Base-by-base conservation (phyloP, 2,329 filamentous ascomycete species). In the Pseudogymnoascus sp. region DNA sequence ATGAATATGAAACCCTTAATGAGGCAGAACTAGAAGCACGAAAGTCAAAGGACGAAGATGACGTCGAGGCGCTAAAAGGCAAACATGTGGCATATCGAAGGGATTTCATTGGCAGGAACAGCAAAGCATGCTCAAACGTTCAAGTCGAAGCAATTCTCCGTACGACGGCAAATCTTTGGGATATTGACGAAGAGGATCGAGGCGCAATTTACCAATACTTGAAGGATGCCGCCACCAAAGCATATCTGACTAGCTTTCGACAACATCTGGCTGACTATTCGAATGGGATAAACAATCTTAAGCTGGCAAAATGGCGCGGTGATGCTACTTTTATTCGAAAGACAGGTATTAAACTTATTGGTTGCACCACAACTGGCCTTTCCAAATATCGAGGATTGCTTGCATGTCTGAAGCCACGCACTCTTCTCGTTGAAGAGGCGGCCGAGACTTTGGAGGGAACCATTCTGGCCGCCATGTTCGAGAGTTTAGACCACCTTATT, bases 391-490 rank as follows among this genome's bases (percentile, higher is more conserved):
- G 86, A 12, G 79, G 77, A 3, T 73, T 89, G 0, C 71, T 89
- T 10, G 75, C 83, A 3, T 78, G 79, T 19, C 66, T 88, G 2
- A 76, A 79, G n/a, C 84, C 85, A 0, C 80, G 76, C 55, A 74
- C 84, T 2, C 76, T 88, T 0, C 69, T 89, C 19, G 82, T 89
- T 56, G 86, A 89, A 75, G 86, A 89, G 71, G 86, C 86, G 3
- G 86, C 84, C 0, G 85, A 89, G 67, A 71, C 70, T 3, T 59
- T 79, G 3, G 79, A 81, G 65, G 77, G 75, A 3, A 82, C 81
- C 1, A 75, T 87, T 45, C 75, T 79, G 7, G 81, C 77, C 5
- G 79, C 81, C 10, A 85, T 84, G 68, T 70, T 88, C 33, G 78
- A 84, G 19, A 80, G 80, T 2, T 67, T 88, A 2, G 74, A 88